These are phyloP conservation scores for Tubosaeta sp. DNA, from an alignment of 768 basidiomycete species.

Conservation along the genomic window DNA sequence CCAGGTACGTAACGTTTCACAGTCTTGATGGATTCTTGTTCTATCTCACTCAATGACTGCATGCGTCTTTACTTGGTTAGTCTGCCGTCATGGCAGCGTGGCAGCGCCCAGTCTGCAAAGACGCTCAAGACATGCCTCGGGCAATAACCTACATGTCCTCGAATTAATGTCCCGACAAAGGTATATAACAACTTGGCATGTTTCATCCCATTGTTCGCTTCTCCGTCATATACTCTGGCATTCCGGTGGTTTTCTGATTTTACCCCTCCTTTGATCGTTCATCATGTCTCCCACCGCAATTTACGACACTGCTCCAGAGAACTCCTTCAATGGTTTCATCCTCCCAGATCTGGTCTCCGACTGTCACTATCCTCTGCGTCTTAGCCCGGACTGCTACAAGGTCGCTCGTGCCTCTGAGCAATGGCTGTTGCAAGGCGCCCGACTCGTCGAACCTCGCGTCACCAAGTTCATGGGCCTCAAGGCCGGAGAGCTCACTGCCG, in stretches of 20 bases:
- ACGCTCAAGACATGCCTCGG: constrained; percentile 1
- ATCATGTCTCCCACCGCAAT: constrained; percentile 27
- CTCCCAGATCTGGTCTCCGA: constrained; percentile 41
- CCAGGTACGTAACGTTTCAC: not conserved
- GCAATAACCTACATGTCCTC: not conserved
- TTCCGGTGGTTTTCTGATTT: not conserved
- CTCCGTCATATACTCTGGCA: constrained; percentile 14
- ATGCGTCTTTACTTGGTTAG: not conserved
- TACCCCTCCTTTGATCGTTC: not conserved
- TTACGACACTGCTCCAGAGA: constrained; percentile 8
- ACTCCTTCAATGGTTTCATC: constrained; percentile 24
- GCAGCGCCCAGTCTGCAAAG: not conserved
- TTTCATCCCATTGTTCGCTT: constrained; percentile 19
- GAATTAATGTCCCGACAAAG: constrained; percentile 9
- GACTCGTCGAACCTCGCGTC: constrained; percentile 28
- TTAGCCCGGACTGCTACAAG: constrained; percentile 30
- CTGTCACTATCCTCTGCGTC: constrained; percentile 35
- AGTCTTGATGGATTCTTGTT: not conserved
- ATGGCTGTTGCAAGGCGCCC: constrained; percentile 31
- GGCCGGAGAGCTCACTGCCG: constrained; percentile 62
- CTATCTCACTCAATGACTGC: not conserved
- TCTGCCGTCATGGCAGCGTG: constrained; percentile 7
- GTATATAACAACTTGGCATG: constrained; percentile 26
- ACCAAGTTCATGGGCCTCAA: constrained; percentile 52
- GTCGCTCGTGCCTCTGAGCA: constrained; percentile 36